Percentiles rank a stretch among this genome's conserved stretches.
These are phyloP conservation scores for Solanum habrochaites DNA, from an alignment of 257 asterid species.

Conservation along the genomic window DNA sequence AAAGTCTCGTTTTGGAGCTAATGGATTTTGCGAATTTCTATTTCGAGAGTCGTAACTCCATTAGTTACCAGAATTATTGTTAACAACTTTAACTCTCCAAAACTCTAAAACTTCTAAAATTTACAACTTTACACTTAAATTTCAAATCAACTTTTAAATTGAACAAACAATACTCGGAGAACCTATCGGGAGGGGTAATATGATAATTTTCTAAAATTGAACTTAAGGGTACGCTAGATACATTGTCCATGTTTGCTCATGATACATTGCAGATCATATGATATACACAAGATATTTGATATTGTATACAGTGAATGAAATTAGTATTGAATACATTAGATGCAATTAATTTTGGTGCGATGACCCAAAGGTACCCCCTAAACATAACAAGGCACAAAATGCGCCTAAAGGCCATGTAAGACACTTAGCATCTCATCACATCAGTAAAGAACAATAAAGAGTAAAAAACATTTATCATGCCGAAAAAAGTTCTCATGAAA, in stretches of 20 bases:
- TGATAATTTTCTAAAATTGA: not conserved
- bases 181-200: not conserved
- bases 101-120: too few species aligned
- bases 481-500: too few species aligned
- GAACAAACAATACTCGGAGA: not conserved
- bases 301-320: too few species aligned
- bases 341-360: not conserved
- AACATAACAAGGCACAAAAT: too few species aligned
- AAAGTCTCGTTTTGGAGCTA: not conserved
- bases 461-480: too few species aligned
- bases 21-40: not conserved
- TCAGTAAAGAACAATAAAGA: too few species aligned
- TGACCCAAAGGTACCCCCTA: too few species aligned
- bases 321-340: not conserved
- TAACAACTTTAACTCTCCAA: not conserved
- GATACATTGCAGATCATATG: not conserved
- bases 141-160: not conserved
- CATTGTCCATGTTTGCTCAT: not conserved
- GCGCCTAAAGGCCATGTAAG: too few species aligned
- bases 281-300: not conserved
- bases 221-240: not conserved
- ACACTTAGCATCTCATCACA: too few species aligned
- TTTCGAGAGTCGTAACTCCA: not conserved
- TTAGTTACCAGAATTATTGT: too few species aligned
- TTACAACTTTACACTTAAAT: not conserved